These are phyloP conservation scores for Thamnidium elegans DNA, from an alignment of 192 early-diverging fungal species.

Conservation along the genomic window DNA sequence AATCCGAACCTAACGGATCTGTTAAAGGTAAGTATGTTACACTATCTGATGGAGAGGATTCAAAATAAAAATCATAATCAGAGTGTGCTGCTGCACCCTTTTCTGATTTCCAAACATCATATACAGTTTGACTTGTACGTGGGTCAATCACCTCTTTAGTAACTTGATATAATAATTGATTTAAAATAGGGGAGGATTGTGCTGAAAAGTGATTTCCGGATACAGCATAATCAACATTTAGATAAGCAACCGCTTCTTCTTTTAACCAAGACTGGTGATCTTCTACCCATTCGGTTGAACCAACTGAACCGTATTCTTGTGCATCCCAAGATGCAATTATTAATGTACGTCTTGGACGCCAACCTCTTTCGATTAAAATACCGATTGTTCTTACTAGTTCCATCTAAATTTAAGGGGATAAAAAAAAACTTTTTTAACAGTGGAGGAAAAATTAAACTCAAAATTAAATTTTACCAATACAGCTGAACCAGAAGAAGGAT, in stretches of 20 bases:
- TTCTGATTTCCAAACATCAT: constrained; percentile 40
- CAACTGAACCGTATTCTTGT: constrained; percentile 60
- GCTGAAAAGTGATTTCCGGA: constrained; percentile 45
- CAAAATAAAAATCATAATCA: neutral
- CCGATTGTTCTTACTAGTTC: constrained; percentile 52
- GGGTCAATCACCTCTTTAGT: constrained; percentile 47
- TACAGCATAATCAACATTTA: constrained; percentile 59
- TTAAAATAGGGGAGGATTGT: constrained; percentile 46
- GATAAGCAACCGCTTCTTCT: constrained; percentile 47
- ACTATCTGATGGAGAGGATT: no score
- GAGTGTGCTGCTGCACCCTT: neutral
- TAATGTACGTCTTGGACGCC: constrained; percentile 60
- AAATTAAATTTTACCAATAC: constrained; percentile 30
- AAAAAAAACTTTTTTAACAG: neutral
- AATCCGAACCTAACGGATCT: constrained; percentile 28
- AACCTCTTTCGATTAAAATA: constrained; percentile 51
- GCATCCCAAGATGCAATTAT: constrained; percentile 65
- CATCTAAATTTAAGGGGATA: constrained; percentile 21
- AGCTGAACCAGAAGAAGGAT: constrained; percentile 60
- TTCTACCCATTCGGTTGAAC: constrained; percentile 68
- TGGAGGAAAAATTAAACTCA: neutral
- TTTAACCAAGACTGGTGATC: constrained; percentile 52
- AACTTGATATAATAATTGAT: constrained; percentile 43
- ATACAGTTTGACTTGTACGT: constrained; percentile 39
- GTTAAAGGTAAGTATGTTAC: constrained; percentile 1